phyloP scores from a whole-genome alignment of 805 yeast species.

The Wickerhamiella australiensis region DNA sequence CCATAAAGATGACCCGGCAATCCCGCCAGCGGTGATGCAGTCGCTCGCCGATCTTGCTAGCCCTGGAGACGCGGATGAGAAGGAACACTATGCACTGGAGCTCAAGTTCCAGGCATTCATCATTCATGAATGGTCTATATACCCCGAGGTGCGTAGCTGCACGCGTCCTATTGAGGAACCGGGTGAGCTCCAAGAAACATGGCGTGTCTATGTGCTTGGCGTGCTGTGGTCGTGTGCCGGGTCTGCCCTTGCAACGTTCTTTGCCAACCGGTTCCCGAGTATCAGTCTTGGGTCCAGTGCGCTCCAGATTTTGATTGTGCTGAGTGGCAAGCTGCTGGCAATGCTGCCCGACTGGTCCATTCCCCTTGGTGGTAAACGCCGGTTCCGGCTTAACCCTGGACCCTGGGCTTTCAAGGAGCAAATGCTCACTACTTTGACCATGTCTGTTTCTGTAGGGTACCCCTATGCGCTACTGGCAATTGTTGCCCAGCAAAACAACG shows the following conservation, averaged over 20 bases:
- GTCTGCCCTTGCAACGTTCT: constrained; percentile 46
- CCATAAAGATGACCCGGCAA: constrained; percentile 39
- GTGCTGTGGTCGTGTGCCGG: constrained; percentile 43
- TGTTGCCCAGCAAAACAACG: constrained; percentile 25
- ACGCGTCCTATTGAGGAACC: constrained; percentile 44
- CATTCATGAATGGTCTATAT: constrained; percentile 37
- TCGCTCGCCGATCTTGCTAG: constrained; percentile 27
- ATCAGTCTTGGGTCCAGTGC: constrained; percentile 41
- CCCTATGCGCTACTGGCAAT: constrained; percentile 27
- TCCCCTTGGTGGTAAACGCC: constrained; percentile 28
- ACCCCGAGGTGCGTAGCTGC: constrained; percentile 49
- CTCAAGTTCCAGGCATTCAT: constrained; percentile 35
- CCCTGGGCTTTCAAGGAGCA: constrained; percentile 30
- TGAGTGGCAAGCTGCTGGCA: constrained; percentile 40
- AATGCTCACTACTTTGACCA: constrained; percentile 36
- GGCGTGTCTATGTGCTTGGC: constrained; percentile 43
- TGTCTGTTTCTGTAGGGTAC: constrained; percentile 22
- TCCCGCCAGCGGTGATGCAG: constrained; percentile 32
- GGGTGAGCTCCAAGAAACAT: constrained; percentile 36
- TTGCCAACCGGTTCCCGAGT: constrained; percentile 45
- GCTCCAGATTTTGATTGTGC: constrained; percentile 48
- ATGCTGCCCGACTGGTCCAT: constrained; percentile 25
- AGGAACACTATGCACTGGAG: constrained; percentile 14
- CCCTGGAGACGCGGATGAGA: constrained; percentile 12
- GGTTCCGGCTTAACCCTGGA: constrained; percentile 43